Base-by-base conservation (phyloP, 306 rosid species). In the Quercus suber region DNA sequence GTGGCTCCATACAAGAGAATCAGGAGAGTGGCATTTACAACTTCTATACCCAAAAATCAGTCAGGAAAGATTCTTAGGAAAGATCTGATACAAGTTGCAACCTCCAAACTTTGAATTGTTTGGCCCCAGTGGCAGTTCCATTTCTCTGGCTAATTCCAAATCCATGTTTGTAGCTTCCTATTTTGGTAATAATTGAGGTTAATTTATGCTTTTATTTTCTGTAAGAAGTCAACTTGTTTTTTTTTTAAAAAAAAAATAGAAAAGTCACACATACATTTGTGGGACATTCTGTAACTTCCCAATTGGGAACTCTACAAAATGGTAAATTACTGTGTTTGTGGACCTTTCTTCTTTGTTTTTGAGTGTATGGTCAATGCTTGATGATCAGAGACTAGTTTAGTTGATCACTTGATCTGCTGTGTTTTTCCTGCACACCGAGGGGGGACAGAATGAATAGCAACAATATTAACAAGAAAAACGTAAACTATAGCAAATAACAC, bases 11-110 rank as follows among this genome's bases (percentile, higher is more conserved):
- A 95, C 80, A 92, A 95, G 84, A 89, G 86, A 73, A 84, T 95
- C 58, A 83, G 99, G 80, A 93, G 76, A 67, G 97, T 95, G 75
- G 84, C 94, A 4, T 95, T 95, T 71, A 87, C 90, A 79, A 88
- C 81, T 74, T 89, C 97, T 58, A 73, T 95, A 76, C 99, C 98
- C 30, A 95, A 92, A 86, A 95, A 91, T 81, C 87, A 97, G 3
- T 90, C 97, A 1, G 99, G 99, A 31, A 95, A 95, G 89, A 95
- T 95, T 76, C 91, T 95, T n/a, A 85, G 99, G 81, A 95, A 92
- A 88, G 99, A 95, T 89, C 98, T 95, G 64, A 84, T 95, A 68
- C 83, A 86, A 81, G 96, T 92, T 1, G 92, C 97, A 25, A 86
- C 97, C 33, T 92, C 95, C 30, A 92, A 89, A 79, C 95, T 91